Base-by-base conservation (phyloP, 331 rosid genomes). In the Spiraea crenata region DNA sequence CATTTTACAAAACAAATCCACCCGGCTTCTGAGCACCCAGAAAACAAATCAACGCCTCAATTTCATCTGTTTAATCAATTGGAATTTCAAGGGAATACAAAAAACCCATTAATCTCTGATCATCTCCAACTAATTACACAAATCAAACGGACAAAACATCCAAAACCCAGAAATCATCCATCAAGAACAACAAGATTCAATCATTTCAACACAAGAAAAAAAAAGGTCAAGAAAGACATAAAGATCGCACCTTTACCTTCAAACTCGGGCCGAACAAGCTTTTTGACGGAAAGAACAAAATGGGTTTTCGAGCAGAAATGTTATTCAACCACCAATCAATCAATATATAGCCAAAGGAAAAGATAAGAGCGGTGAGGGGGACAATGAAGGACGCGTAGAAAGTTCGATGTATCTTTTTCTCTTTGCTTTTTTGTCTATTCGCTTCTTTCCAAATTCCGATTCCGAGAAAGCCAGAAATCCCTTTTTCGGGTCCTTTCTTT, bases 341-440 rank as follows among this genome's bases (percentile, higher is more conserved):
- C 55, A n/a, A 68, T 55, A n/a, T 70, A 25, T 70, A 70, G 14
- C 50, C 13, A 40, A 49, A 54, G 37, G 37, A 1, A 50, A 65
- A 31, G 51, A 67, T 3, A 41, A 54, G 63, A 41, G 9, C 40
- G 58, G 54, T 14, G 40, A 45, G 1, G 14, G 59, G 52, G 42
- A 9, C 63, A 42, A 63, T 63, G 69, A 63, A 41, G n/a, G 16
- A 57, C 8, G 11, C 63, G 37, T 45, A 57, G 74, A 44, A 70
- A 70, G 59, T 70, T 70, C 65, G 38, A 70, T 42, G 65, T 9
- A 14, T 42, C 74, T 47, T 44, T 69, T 63, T 69, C 55, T 56
- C 15, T 58, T 42, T 40, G 0, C 15, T 35, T 49, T 48, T 48
- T n/a, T 51, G 3, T 67, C 34, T 56, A n/a, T 20, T 14, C 20